Base-by-base conservation (phyloP, 192 early-diverging fungal species). In the Chytriomyces sp. region DNA sequence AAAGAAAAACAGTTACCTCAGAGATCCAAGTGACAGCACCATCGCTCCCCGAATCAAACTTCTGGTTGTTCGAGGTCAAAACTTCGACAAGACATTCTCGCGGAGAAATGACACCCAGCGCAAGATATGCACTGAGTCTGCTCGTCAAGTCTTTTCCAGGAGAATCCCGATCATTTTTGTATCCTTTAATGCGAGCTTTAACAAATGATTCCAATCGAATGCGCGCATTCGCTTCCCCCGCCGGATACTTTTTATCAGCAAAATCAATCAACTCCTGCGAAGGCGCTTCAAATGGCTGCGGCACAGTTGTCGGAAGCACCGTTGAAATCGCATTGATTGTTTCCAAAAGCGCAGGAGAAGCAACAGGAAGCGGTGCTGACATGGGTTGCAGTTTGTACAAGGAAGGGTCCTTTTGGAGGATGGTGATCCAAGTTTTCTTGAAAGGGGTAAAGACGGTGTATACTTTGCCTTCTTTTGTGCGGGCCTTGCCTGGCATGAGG, bases 1-100 rank as follows among this genome's bases (percentile, higher is more conserved):
- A 28, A 84, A 90, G 28, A 72, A 69, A 1, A 83, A 8, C 0
- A 13, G 83, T 88, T 20, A 92, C 53, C 67, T 92, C 91, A 43
- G 77, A 81, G 44, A 92, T 87, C 90, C 90, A 92, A 5, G 79
- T 71, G 6, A 82, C 82, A 45, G 86, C 50, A 3, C 89, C 89
- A 48, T 82, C 59, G 24, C 77, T 84, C 10, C 91, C 91, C 7
- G 81, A 67, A 13, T 86, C 82, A 18, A 88, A 73, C 67, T 87
- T 85, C 45, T 78, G 80, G 13, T 67, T 64, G 74, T 91, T 91
- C 6, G 81, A 82, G 0, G 61, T 61, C 5, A 80, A 50, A 1
- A 89, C 91, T 7, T 77, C 81, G n/a, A 67, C 35, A 6, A 92
- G 72, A 73, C 89, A 90, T 26, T 82, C 83, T 6, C 87, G 84